These are phyloP conservation scores for Kodamaea kaohsiungensis DNA, from an alignment of 805 yeast genomes.

Conservation along the genomic window DNA sequence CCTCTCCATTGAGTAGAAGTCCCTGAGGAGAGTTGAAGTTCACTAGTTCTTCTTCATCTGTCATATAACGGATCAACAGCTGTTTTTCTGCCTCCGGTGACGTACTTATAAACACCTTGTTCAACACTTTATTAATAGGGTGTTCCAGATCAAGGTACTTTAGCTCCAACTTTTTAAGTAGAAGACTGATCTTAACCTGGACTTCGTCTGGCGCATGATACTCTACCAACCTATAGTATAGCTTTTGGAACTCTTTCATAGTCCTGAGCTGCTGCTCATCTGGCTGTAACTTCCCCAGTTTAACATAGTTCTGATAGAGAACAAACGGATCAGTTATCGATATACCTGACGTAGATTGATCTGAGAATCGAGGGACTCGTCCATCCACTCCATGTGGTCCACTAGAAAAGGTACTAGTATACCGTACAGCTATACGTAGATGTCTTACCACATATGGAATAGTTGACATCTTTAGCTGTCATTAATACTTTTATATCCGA, in stretches of 20 bases:
- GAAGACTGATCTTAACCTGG: slow-evolving; percentile 42
- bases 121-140: slow-evolving; percentile 14
- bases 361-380: slow-evolving; percentile 24
- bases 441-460: slow-evolving; percentile 1
- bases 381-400: slow-evolving; percentile 44
- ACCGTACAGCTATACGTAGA: background rate
- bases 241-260: slow-evolving; percentile 61
- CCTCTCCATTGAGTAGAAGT: slow-evolving; percentile 61
- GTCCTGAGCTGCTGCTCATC: slow-evolving; percentile 65
- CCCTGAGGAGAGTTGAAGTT: slow-evolving; percentile 65
- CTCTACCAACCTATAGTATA: slow-evolving; percentile 57
- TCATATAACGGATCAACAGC: slow-evolving; percentile 50
- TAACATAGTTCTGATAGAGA: slow-evolving; percentile 54
- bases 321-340: slow-evolving; percentile 64
- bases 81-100: slow-evolving; percentile 27
- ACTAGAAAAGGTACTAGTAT: slow-evolving; percentile 2
- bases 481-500: slow-evolving; percentile 2
- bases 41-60: slow-evolving; percentile 61
- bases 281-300: slow-evolving; percentile 49
- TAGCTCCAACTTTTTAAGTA: slow-evolving; percentile 35
- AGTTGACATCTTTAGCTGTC: background rate
- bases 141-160: slow-evolving; percentile 26
- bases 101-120: slow-evolving; percentile 29
- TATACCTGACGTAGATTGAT: slow-evolving; percentile 30
- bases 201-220: slow-evolving; percentile 57